Conservation (phyloP, 305 asterid genomes). For the Ilex paraguariensis region DNA sequence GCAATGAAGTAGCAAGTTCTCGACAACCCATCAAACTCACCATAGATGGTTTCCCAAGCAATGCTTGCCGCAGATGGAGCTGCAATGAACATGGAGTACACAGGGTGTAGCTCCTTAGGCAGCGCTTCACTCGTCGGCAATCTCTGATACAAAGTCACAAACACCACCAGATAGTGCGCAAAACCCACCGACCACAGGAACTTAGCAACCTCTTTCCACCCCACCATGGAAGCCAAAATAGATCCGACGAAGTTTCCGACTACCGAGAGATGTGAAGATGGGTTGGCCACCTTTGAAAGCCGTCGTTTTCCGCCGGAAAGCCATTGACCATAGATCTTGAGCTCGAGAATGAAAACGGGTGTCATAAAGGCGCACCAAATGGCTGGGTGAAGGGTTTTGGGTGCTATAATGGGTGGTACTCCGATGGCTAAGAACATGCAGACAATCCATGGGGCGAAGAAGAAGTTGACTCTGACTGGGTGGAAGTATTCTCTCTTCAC, state of each 20-base stretch:
- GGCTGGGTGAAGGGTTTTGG: constrained; percentile 46
- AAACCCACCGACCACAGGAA: constrained; percentile 86
- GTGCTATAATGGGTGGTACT: constrained; percentile 35
- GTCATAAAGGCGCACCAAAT: constrained; percentile 63
- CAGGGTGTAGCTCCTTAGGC: constrained; percentile 93
- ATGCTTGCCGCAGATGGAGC: constrained; percentile 94
- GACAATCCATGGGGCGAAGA: constrained; percentile 86
- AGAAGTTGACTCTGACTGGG: constrained; percentile 85
- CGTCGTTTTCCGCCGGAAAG: constrained; percentile 89
- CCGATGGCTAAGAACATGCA: constrained; percentile 93
- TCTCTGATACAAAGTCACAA: constrained; percentile 85
- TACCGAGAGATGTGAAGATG: constrained; percentile 80
- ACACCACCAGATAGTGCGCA: constrained; percentile 85
- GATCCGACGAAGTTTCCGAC: constrained; percentile 94
- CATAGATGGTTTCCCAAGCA: constrained; percentile 87
- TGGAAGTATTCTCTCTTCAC: constrained; percentile 78
- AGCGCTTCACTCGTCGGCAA: constrained; percentile 80
- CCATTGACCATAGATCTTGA: constrained; percentile 92
- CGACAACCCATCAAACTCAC: constrained; percentile 73
- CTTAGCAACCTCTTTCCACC: constrained; percentile 81
- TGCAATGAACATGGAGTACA: constrained; percentile 89
- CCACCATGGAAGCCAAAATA: constrained; percentile 73
- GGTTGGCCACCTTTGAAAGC: constrained; percentile 74
- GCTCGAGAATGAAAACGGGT: constrained; percentile 62
- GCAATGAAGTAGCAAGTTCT: constrained; percentile 91